These are phyloP conservation scores for Phytophthora syringae DNA, from an alignment of 352 stramenopile genomes.

Conservation along the genomic window DNA sequence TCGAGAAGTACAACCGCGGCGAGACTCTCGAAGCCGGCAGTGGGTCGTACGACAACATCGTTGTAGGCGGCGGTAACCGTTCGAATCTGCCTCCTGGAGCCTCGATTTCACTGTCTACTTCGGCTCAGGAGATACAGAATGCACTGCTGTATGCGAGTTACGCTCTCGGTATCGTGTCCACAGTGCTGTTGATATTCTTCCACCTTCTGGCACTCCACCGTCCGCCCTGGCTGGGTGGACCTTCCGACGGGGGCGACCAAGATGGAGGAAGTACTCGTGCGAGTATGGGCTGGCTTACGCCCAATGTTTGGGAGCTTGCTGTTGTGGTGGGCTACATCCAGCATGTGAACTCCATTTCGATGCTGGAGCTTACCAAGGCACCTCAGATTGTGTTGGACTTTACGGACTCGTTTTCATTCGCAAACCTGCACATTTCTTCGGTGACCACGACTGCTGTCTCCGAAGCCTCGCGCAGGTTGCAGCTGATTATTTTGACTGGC, in stretches of 20 bases:
- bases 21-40: conserved; percentile 22
- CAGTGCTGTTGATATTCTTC: conserved; percentile 60
- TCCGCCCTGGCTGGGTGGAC: conserved; percentile 45
- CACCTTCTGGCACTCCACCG: conserved; percentile 58
- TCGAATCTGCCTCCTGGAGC: conserved; percentile 57
- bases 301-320: conserved; percentile 75
- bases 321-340: conserved; percentile 73
- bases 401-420: conserved; percentile 78
- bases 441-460: conserved; percentile 40
- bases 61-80: conserved; percentile 62
- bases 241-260: conserved; percentile 18
- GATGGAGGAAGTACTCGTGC: conserved; percentile 24
- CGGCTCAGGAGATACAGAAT: conserved; percentile 53
- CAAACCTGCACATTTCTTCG: conserved; percentile 59
- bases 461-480: conserved; percentile 42
- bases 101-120: conserved; percentile 57
- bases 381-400: conserved; percentile 80
- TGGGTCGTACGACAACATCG: conserved; percentile 35
- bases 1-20: conserved; percentile 45
- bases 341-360: conserved; percentile 72
- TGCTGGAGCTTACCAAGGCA: conserved; percentile 78
- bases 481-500: conserved; percentile 66
- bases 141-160: conserved; percentile 56
- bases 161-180: conserved; percentile 53
- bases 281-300: conserved; percentile 49